phyloP scores from a whole-genome alignment of 805 yeast genomes.

The Ogataea paraovalis region DNA sequence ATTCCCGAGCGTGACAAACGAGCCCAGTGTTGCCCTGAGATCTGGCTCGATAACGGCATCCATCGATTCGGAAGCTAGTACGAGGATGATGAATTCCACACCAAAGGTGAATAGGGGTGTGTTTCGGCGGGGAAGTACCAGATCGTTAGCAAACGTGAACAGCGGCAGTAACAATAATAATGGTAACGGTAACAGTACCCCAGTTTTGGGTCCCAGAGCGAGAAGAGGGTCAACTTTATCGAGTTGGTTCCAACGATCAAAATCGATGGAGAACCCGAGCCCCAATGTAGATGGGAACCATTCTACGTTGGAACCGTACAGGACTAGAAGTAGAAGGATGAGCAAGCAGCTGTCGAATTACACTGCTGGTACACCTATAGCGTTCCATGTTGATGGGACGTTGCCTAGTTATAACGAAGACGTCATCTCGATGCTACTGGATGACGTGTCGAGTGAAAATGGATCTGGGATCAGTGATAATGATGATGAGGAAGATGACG shows the following conservation, averaged over 20 bases:
- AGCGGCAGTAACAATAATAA: background rate
- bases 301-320: too few relatives aligned
- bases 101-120: too few relatives aligned
- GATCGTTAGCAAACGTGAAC: too few relatives aligned
- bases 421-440: slow-evolving; percentile 15
- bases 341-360: slow-evolving; percentile 15
- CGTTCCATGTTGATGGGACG: slow-evolving; percentile 12
- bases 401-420: slow-evolving; percentile 18
- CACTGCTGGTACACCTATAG: slow-evolving; percentile 7
- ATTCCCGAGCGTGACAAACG: background rate
- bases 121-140: too few relatives aligned
- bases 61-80: slow-evolving; percentile 2
- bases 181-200: background rate
- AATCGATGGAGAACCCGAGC: too few relatives aligned
- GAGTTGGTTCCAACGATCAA: slow-evolving; percentile 12
- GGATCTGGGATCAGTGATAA: background rate
- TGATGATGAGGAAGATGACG: too few relatives aligned
- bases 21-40: too few relatives aligned
- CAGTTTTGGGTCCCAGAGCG: background rate
- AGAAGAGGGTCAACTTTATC: background rate
- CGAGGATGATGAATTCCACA: too few relatives aligned
- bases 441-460: background rate
- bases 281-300: too few relatives aligned
- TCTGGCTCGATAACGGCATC: background rate
- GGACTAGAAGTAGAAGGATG: background rate